Evolutionary conservation across 139 green algal genomes (phyloP), one percentile per base, ranked within the genome.

Genomic region (Eudorina sp.): DNA sequence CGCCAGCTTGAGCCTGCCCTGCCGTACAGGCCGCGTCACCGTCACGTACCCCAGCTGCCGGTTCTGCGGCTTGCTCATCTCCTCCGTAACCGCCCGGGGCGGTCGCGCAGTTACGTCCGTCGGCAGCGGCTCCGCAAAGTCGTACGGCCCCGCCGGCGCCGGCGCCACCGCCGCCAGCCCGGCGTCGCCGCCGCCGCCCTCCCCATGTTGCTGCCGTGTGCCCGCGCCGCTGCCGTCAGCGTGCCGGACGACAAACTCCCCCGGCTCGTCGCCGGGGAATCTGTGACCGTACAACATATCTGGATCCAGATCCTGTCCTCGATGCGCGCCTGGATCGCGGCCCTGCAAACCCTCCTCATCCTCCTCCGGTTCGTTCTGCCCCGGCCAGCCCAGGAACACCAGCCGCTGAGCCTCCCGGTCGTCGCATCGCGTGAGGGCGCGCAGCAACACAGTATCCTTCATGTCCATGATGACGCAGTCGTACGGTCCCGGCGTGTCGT

Each of bases 11-110:
- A 98, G 73, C 16, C 95, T 91, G 29, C 90, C 94, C 68, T 94
- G 95, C 19, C 94, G 90, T 45, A 97, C 90, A 0, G 95, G 95
- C 14, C 95, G 88, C 9, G 92, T 96, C 0, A 98, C 93, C 23
- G 93, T 93, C 9, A 95, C 95, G 75, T 97, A 97, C n/a, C 91
- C 90, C 53, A 95, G 83, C 46, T 92, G 91, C 34, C 90, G 84
- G 53, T 73, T 84, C 40, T 78, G 83, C 31, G 68, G 45, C 46
- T 76, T 53, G 29, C 60, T 34, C 83, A 91, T 91, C 68, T 83
- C 79, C 46, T 93, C 75, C 5, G 81, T 91, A 14, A 90, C 70
- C 16, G 88, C 84, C 7, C 81, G 78, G 2, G 91, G 90, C 41
- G 88, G 82, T 45, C 83, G 83, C 18, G 88, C 89, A 43, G 51